Percentiles rank a stretch among this genome's conserved stretches.
Evolutionary conservation across 371 early-diverging fungal species (phyloP).

Genomic region (Saksenaea vasiformis): DNA sequence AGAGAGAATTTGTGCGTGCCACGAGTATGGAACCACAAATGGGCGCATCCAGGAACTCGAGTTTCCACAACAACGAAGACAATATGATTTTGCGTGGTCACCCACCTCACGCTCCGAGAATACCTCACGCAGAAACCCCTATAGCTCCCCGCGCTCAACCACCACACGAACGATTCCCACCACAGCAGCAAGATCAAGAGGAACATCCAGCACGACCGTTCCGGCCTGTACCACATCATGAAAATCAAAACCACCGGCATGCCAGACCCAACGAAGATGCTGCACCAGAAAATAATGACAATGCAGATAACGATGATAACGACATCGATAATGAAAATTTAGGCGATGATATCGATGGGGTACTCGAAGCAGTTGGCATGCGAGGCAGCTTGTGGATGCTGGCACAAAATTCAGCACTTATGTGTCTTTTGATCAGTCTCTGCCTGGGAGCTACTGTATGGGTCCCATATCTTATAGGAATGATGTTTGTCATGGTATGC

Average conservation of each 20-base stretch:
- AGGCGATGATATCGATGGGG: conserved; percentile 71
- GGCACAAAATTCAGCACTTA: conserved; percentile 74
- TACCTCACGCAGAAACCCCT: conserved; percentile 3
- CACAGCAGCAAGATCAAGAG: background rate
- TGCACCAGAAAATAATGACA: conserved; percentile 1
- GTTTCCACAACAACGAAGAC: background rate
- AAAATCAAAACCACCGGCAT: background rate
- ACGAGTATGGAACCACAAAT: background rate
- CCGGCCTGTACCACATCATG: background rate
- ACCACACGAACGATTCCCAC: background rate
- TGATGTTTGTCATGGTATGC: conserved; percentile 23
- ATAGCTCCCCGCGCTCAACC: background rate
- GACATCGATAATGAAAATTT: conserved; percentile 59
- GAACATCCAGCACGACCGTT: background rate
- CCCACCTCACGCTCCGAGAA: background rate
- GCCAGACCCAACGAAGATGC: background rate
- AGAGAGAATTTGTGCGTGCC: background rate
- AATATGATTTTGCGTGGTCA: background rate
- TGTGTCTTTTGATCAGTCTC: conserved; percentile 67
- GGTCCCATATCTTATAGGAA: conserved; percentile 77
- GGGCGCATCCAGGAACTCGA: background rate
- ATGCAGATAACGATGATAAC: conserved; percentile 11
- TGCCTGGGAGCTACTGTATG: conserved; percentile 73
- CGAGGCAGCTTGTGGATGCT: conserved; percentile 73
- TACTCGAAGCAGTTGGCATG: conserved; percentile 87